These are phyloP conservation scores for Acer saccharum DNA, from an alignment of 345 rosid species.

Conservation along the genomic window DNA sequence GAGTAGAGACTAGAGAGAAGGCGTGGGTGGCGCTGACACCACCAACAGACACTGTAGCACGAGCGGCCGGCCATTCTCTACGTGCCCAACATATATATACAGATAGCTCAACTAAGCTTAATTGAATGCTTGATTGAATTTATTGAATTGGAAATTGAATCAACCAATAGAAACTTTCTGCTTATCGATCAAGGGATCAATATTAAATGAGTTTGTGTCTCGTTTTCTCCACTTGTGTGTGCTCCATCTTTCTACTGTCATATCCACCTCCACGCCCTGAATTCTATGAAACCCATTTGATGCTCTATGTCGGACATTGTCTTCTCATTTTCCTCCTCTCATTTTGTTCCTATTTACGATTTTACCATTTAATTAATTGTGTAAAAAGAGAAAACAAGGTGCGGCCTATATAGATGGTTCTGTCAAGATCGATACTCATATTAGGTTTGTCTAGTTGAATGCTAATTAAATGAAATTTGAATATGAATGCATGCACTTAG, in stretches of 20 bases:
- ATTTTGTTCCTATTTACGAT: not conserved
- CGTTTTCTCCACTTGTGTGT: not conserved
- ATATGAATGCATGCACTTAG: too few relatives aligned
- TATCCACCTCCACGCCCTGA: slow-evolving; percentile 23
- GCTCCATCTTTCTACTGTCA: not conserved
- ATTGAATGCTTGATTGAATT: not conserved
- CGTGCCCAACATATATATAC: not conserved
- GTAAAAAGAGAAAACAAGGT: too few relatives aligned
- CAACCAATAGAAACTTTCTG: not conserved
- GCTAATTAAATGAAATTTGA: not conserved
- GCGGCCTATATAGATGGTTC: not conserved
- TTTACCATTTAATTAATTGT: too few relatives aligned
- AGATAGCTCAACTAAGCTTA: not conserved
- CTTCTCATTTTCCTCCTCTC: not conserved
- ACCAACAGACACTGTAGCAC: slow-evolving; percentile 15
- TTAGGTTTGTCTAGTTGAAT: not conserved
- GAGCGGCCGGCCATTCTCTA: slow-evolving; percentile 9
- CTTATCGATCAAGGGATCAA: not conserved
- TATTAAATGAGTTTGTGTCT: not conserved
- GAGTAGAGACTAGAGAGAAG: slow-evolving; percentile 19
- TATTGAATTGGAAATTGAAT: not conserved
- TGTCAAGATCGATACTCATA: not conserved
- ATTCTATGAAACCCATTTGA: slow-evolving; percentile 24
- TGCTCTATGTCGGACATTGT: slow-evolving; percentile 19
- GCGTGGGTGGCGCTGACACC: slow-evolving; percentile 52